Percentiles rank a stretch among this genome's conserved stretches.
These are phyloP conservation scores for Trichomonas tenax DNA, from an alignment of 208 protist genomes.

Conservation along the genomic window DNA sequence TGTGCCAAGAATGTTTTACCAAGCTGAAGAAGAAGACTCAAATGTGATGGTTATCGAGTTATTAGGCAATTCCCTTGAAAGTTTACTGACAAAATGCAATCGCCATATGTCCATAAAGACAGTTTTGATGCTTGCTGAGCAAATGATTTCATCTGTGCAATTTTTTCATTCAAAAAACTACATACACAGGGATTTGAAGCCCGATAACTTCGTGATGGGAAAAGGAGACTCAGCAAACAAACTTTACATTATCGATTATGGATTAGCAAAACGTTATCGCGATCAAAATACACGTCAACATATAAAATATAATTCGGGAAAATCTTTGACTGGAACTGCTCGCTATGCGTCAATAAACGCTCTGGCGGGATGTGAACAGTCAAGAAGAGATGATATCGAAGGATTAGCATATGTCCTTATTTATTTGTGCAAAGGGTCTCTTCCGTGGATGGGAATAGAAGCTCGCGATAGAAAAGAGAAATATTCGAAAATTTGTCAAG, in stretches of 20 bases:
- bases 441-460: slow-evolving; percentile 45
- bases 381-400: slow-evolving; percentile 52
- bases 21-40: slow-evolving; percentile 77
- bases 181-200: slow-evolving; percentile 83
- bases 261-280: slow-evolving; percentile 95
- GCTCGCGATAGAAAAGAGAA: slow-evolving; percentile 87
- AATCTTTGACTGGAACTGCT: slow-evolving; percentile 95
- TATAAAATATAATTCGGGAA: slow-evolving; percentile 95
- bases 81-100: slow-evolving; percentile 78
- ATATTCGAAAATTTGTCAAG: slow-evolving; percentile 86
- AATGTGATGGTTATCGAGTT: slow-evolving; percentile 98
- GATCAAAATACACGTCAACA: slow-evolving; percentile 90
- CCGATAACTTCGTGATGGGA: slow-evolving; percentile 97
- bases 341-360: slow-evolving; percentile 97
- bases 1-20: slow-evolving; percentile 79
- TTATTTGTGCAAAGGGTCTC: slow-evolving; percentile 87
- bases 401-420: slow-evolving; percentile 89
- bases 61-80: slow-evolving; percentile 86
- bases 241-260: slow-evolving; percentile 36
- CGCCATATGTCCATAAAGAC: slow-evolving; percentile 74
- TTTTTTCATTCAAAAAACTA: slow-evolving; percentile 87
- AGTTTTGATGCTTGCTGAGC: slow-evolving; percentile 86
- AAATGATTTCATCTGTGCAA: slow-evolving; percentile 61
- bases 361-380: slow-evolving; percentile 89
- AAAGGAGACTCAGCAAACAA: slow-evolving; percentile 44